Evolutionary conservation across 768 basidiomycete species (phyloP).

Genomic region (Calocybe gangraenosa): DNA sequence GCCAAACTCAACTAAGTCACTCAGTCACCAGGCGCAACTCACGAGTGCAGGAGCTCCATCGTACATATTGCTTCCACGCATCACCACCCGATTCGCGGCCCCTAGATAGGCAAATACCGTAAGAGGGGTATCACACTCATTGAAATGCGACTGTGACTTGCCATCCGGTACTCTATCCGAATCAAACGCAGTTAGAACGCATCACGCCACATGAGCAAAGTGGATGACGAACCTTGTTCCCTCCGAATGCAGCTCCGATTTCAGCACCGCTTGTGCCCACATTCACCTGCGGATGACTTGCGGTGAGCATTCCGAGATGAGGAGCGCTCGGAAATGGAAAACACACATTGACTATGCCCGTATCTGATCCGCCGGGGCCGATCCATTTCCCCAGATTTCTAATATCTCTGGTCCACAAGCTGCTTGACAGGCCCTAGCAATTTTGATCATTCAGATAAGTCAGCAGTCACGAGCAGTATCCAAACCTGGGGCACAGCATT

Average conservation of each 20-base stretch:
- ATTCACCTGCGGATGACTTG: conserved; percentile 38
- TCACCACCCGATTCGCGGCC: conserved; percentile 97
- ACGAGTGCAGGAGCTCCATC: conserved; percentile 87
- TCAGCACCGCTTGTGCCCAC: conserved; percentile 59
- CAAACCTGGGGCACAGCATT: conserved; percentile 78
- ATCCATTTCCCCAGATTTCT: conserved; percentile 89
- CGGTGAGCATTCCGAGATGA: conserved; percentile 7
- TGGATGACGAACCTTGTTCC: conserved; percentile 66
- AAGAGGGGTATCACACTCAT: neutral
- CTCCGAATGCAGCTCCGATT: conserved; percentile 85
- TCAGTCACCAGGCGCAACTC: conserved; percentile 15
- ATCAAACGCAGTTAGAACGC: conserved; percentile 15
- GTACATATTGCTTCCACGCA: conserved; percentile 97
- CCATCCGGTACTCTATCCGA: conserved; percentile 75
- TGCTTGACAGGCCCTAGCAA: conserved; percentile 77
- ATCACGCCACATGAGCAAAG: conserved; percentile 16
- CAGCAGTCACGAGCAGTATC: conserved; percentile 14
- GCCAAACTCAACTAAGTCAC: neutral
- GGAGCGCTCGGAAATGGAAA: conserved; percentile 10
- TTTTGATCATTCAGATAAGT: conserved; percentile 10
- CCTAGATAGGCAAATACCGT: conserved; percentile 36
- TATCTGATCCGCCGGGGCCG: conserved; percentile 83
- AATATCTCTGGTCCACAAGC: conserved; percentile 85
- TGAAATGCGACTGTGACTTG: conserved; percentile 30
- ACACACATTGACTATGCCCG: conserved; percentile 89